phyloP scores from a whole-genome alignment of 169 alveolate genomes.

The Neospora caninum region DNA sequence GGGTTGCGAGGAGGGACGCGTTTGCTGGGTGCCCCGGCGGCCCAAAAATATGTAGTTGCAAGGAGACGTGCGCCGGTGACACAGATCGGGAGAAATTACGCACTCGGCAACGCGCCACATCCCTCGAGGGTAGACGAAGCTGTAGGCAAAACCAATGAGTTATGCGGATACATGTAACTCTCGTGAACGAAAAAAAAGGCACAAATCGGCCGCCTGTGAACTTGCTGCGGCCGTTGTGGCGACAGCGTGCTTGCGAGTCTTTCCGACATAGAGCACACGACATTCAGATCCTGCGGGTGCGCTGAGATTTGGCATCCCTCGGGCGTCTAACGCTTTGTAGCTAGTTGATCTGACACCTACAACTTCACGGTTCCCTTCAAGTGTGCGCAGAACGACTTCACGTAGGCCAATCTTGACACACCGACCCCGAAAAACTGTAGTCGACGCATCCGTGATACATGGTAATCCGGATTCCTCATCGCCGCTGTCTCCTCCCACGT shows the following conservation, averaged over 20 bases:
- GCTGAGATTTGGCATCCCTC: too few species aligned
- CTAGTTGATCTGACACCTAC: not conserved
- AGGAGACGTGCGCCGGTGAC: not conserved
- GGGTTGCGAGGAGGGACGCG: not conserved
- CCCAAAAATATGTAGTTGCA: not conserved
- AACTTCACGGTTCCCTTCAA: not conserved
- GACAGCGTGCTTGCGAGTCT: too few species aligned
- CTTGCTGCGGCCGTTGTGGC: not conserved
- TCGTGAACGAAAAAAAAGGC: not conserved
- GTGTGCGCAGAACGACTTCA: not conserved
- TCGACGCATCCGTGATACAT: not conserved
- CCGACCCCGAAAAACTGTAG: conserved; percentile 1
- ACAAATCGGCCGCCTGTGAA: not conserved
- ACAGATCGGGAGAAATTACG: not conserved
- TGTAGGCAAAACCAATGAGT: not conserved
- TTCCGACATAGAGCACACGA: too few species aligned
- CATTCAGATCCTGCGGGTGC: too few species aligned
- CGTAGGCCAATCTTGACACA: conserved; percentile 12
- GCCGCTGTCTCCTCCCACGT: not conserved
- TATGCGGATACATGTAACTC: not conserved
- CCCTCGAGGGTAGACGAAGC: conserved; percentile 24
- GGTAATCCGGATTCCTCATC: not conserved
- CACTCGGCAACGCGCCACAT: conserved; percentile 5
- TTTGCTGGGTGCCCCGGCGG: not conserved
- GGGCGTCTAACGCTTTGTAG: too few species aligned